Conservation (phyloP, 2,329 filamentous ascomycete genomes). For the Graphiopsis chlorocephala region DNA sequence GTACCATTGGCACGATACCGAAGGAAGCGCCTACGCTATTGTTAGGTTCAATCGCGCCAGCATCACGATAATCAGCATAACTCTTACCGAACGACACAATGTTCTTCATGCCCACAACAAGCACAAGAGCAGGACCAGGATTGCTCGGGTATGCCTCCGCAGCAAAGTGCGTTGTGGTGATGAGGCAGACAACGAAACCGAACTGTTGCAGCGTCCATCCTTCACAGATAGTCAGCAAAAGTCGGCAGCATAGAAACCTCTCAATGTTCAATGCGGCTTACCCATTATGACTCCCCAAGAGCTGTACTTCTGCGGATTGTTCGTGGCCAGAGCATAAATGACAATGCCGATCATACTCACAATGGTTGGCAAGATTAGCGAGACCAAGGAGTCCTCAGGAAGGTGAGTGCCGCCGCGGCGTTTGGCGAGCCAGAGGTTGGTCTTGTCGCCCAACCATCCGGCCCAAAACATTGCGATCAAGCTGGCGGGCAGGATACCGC, state of each 20-base stretch:
- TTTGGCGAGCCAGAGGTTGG: conserved; percentile 32
- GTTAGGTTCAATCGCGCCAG: neutral
- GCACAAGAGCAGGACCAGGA: conserved; percentile 34
- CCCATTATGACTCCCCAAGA: conserved; percentile 28
- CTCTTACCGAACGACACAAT: conserved; percentile 32
- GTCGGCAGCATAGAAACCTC: neutral
- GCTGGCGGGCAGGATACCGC: conserved; percentile 25
- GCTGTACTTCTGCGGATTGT: conserved; percentile 20
- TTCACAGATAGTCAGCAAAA: conserved; percentile 28
- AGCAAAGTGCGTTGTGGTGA: conserved; percentile 34
- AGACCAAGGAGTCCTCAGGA: conserved; percentile 37
- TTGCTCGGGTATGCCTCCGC: conserved; percentile 30
- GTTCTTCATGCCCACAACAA: conserved; percentile 37
- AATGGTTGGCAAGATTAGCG: conserved; percentile 34
- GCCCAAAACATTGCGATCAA: conserved; percentile 28
- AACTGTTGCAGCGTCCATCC: conserved; percentile 32
- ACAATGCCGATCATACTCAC: conserved; percentile 32
- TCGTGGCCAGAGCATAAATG: conserved; percentile 35
- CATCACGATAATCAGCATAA: neutral
- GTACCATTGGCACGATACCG: conserved; percentile 35
- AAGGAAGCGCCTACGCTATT: conserved; percentile 24
- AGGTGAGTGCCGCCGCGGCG: conserved; percentile 34
- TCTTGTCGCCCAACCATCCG: conserved; percentile 27
- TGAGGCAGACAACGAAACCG: conserved; percentile 28
- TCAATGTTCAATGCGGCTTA: neutral